Evolutionary conservation across 805 yeast genomes (phyloP), one percentile per base, ranked within the genome.

Genomic region (Lachancea cidri): DNA sequence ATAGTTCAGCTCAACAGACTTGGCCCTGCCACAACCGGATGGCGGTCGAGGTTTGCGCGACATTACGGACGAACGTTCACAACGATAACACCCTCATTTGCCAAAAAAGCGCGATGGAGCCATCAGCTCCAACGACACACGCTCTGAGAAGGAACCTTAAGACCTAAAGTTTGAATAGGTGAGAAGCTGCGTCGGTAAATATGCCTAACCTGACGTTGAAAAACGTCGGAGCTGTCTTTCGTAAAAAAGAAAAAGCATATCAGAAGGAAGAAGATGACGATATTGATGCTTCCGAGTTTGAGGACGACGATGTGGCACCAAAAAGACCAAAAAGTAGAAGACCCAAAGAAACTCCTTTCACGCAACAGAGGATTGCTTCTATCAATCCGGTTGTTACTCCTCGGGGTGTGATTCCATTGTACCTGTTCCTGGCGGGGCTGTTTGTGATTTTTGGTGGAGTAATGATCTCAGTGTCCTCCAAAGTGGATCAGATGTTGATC

Each of bases 401-500:
- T 4, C 81, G 78, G 54, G 79, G 93, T 20, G 95, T 91, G 38
- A 74, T 91, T 39, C 96, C 96, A 5, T 67, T 91, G 42, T 77
- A 89, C 51, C 66, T 88, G 33, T 44, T 78, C 11, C 68, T 89
- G 33, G 87, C 94, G 1, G 71, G 83, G n/a, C 72, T 93, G 11
- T 84, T 88, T 59, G 86, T 91, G 9, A 95, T 96, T 13, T 75
- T 93, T 41, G 98, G 98, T 17, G 87, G 88, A 16, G 89, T 83
- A 33, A 76, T 93, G 50, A 62, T 88, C 18, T 75, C 77, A 45
- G 82, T 91, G 11, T 73, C 88, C 3, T 70, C 77, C 55, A 72
- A 74, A 47, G 87, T 88, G 5, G 83, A 89, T 59, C 81, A 82
- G 46, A 39, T 93, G 25, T 71, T 73, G 30, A 71, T 93, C 25